These are phyloP conservation scores for Mycogone perniciosa DNA, from an alignment of 2,329 filamentous ascomycete genomes.

Conservation along the genomic window DNA sequence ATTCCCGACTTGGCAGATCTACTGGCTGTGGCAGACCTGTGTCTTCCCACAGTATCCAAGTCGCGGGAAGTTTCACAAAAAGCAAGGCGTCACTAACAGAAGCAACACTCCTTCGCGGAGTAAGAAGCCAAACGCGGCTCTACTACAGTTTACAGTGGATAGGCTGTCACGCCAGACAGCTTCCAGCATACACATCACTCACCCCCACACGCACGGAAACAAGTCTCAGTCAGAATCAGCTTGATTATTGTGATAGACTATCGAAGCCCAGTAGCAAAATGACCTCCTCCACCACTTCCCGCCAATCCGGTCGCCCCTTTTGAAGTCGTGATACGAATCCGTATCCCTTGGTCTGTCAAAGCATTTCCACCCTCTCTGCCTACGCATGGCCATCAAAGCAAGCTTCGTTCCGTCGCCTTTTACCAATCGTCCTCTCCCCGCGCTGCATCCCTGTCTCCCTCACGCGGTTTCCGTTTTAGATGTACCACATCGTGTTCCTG, in stretches of 20 bases:
- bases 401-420: not conserved
- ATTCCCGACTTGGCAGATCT: too few species aligned
- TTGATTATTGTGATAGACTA: not conserved
- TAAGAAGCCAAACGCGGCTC: too few species aligned
- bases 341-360: not conserved
- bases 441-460: not conserved
- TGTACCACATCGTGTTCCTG: constrained; percentile 39
- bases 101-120: too few species aligned
- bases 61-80: too few species aligned
- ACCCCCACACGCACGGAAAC: too few species aligned
- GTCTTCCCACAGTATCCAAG: too few species aligned
- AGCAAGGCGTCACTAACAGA: too few species aligned
- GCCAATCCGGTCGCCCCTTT: constrained; percentile 32
- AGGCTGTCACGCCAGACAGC: too few species aligned
- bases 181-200: too few species aligned
- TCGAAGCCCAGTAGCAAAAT: constrained; percentile 13
- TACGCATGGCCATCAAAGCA: not conserved
- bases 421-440: not conserved
- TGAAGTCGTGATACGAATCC: not conserved
- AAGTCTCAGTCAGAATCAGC: not conserved
- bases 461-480: constrained; percentile 20
- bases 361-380: not conserved
- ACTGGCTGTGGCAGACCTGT: too few species aligned
- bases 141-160: too few species aligned
- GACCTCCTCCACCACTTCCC: constrained; percentile 29